These are phyloP conservation scores for Pezicula neosporulosa DNA, from an alignment of 2,329 filamentous ascomycete genomes.

Conservation along the genomic window DNA sequence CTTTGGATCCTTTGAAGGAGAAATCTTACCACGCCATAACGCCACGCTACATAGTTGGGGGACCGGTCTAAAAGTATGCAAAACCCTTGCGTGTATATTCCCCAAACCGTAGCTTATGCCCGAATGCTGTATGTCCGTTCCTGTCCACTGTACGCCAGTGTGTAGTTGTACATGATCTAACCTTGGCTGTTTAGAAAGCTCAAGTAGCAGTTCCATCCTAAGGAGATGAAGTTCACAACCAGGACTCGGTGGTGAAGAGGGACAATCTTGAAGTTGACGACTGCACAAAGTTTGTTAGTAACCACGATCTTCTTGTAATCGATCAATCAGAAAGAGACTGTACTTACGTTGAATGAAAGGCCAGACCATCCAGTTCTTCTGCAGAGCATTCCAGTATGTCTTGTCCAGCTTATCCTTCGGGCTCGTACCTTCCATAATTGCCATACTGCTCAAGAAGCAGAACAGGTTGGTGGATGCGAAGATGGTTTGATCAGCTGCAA, in stretches of 20 bases:
- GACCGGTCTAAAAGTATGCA: neutral
- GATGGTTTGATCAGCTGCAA: conserved; percentile 60
- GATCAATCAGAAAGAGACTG: too few species aligned
- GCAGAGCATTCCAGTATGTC: conserved; percentile 57
- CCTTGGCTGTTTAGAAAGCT: conserved; percentile 29
- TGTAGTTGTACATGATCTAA: neutral
- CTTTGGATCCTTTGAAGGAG: too few species aligned
- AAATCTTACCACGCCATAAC: neutral
- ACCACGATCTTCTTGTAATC: neutral
- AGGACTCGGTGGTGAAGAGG: conserved; percentile 67
- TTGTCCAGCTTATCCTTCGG: conserved; percentile 58
- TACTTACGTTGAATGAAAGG: conserved; percentile 56
- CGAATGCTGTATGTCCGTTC: too few species aligned
- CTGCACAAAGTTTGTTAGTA: neutral
- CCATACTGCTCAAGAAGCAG: conserved; percentile 66
- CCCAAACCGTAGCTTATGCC: neutral
- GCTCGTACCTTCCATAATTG: conserved; percentile 57
- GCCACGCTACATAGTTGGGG: neutral
- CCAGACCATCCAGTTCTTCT: conserved; percentile 71
- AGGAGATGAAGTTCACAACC: conserved; percentile 65
- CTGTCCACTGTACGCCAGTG: neutral
- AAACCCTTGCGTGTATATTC: too few species aligned
- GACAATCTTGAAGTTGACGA: conserved; percentile 66
- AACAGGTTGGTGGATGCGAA: conserved; percentile 64
- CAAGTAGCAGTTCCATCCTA: conserved; percentile 48